Evolutionary conservation across 2,329 filamentous ascomycete genomes (phyloP).

Genomic region (Colletotrichum lupini): DNA sequence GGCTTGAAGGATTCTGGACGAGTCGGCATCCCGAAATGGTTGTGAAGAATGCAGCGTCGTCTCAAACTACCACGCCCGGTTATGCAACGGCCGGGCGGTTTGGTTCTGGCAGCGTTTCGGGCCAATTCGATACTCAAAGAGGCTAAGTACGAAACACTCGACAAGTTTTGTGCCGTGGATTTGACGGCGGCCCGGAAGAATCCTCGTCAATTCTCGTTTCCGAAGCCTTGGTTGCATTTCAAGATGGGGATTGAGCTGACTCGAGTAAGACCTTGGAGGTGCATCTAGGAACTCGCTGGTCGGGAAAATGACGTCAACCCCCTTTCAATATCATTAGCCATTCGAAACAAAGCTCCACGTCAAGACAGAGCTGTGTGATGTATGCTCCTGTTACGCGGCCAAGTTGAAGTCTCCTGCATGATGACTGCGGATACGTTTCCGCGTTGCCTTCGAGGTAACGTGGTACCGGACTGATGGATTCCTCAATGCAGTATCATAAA

Average conservation of each 20-base stretch:
- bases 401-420: not conserved
- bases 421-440: not conserved
- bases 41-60: not conserved
- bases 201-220: not conserved
- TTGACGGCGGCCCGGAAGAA: not conserved
- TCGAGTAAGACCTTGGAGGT: not conserved
- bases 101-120: conserved; percentile 12
- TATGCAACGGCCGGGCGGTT: not conserved
- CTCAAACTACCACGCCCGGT: not conserved
- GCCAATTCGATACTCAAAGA: conserved; percentile 5
- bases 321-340: not conserved
- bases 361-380: not conserved
- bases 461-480: not conserved
- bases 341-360: not conserved
- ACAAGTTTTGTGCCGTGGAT: conserved; percentile 7
- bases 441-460: not conserved
- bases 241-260: not conserved
- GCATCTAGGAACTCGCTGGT: not conserved
- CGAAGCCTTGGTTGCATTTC: not conserved
- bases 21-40: not conserved
- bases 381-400: not conserved
- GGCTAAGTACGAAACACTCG: conserved; percentile 23
- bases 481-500: conserved; percentile 8
- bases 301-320: not conserved
- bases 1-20: not conserved